phyloP scores from a whole-genome alignment of 768 basidiomycete genomes.

The Xanthoconium stramineum region DNA sequence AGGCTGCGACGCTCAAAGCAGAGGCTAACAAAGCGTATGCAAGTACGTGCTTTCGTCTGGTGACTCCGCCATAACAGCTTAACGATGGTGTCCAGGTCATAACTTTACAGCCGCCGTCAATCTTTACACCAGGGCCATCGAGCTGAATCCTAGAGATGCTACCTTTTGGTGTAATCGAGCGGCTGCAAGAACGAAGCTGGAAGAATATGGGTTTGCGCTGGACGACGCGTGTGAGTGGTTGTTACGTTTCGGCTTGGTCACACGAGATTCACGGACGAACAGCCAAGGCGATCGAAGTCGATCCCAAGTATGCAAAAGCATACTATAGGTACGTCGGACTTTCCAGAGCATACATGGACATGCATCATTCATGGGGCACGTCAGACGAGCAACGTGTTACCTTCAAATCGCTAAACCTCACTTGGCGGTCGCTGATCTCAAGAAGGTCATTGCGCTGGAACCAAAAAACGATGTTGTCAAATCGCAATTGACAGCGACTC shows the following conservation, averaged over 20 bases:
- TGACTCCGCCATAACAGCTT: background rate
- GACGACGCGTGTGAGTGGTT: conserved; percentile 72
- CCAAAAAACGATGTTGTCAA: conserved; percentile 81
- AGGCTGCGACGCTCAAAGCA: conserved; percentile 71
- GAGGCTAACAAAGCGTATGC: conserved; percentile 88
- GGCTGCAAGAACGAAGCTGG: conserved; percentile 86
- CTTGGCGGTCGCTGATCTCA: conserved; percentile 83
- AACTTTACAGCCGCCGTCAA: conserved; percentile 74
- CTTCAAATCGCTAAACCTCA: conserved; percentile 88
- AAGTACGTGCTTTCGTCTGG: conserved; percentile 35
- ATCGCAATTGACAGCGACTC: conserved; percentile 79
- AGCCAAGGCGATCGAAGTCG: conserved; percentile 85
- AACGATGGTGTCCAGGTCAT: conserved; percentile 44
- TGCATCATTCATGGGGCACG: background rate
- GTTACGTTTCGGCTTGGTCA: conserved; percentile 2
- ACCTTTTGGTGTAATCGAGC: conserved; percentile 96
- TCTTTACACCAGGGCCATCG: conserved; percentile 82
- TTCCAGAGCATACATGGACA: background rate
- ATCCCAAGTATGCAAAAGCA: conserved; percentile 88
- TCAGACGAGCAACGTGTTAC: conserved; percentile 84
- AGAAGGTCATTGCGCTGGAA: conserved; percentile 77
- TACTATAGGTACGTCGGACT: conserved; percentile 63
- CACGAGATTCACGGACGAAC: conserved; percentile 15
- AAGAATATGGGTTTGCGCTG: conserved; percentile 92
- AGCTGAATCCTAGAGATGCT: conserved; percentile 82